Base-by-base conservation (phyloP, 2,329 filamentous ascomycete species). In the Eutypa lata region DNA sequence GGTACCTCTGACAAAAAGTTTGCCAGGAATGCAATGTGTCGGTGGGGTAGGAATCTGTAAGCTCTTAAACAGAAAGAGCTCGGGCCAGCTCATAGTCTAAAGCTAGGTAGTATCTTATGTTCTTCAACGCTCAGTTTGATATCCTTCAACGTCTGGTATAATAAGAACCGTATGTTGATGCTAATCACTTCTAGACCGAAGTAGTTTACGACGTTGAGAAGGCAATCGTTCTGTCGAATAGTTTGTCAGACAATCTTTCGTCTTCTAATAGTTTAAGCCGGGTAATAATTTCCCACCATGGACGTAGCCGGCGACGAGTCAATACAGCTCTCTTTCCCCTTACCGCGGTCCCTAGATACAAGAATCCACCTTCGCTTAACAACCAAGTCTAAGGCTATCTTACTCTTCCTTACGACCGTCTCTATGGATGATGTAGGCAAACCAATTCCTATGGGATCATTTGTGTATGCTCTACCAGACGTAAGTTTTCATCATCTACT, bases 381-480 rank as follows among this genome's bases (percentile, higher is more conserved):
- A 16, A 75, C 81, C 51, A 80, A 80, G 54, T 71, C 78, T 38
- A 85, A 82, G 61, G 80, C 78, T 28, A 70, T 86, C 51, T 68
- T 84, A 50, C 68, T 88, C n/a, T 83, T 84, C 63, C 71, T 88
- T 45, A 83, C 83, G 1, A 87, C 84, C 0, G 76, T 79, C 3
- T 68, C 77, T 24, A 74, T 75, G 51, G 81, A 82, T 49, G 79
- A 83, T 42, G 68, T 71, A n/a, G 73, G 73, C 13, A 66, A 71
- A 8, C 68, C 77, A 7, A 74, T 81, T 40, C 75, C 81, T 48
- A 80, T 97, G 71, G 93, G 94, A 3, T 96, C 91, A 48, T 93
- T 97, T 66, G 90, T 97, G 45, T 97, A 96, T 68, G 90, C 92
- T 2, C 83, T 99, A 69, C 93, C 94, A 16, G 89, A 96, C 73